These are phyloP conservation scores for Carallia pectinifolia DNA, from an alignment of 345 rosid genomes.

Conservation along the genomic window DNA sequence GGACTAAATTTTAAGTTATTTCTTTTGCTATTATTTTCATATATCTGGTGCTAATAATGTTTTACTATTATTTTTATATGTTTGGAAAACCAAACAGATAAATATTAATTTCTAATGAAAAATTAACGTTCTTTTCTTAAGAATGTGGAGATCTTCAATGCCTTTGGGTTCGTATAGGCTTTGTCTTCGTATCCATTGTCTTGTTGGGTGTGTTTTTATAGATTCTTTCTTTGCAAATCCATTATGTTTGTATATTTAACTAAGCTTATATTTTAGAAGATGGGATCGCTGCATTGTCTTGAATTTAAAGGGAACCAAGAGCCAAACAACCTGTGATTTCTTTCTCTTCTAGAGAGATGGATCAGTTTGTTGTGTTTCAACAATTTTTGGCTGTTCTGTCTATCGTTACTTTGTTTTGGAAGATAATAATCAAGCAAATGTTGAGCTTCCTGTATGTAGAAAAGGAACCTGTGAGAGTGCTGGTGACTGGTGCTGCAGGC, in stretches of 20 bases:
- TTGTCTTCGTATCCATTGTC: slow-evolving; percentile 27
- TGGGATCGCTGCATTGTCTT: slow-evolving; percentile 4
- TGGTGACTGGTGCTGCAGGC: slow-evolving; percentile 87
- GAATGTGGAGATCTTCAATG: slow-evolving; percentile 9
- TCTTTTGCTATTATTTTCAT: too few species aligned
- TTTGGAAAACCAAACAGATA: background rate
- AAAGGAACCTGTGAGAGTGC: slow-evolving; percentile 58
- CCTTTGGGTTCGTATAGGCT: slow-evolving; percentile 10
- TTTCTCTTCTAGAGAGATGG: slow-evolving; percentile 3
- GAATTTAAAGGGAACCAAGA: slow-evolving; percentile 10
- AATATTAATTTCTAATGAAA: background rate
- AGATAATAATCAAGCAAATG: slow-evolving; percentile 57
- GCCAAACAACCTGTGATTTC: slow-evolving; percentile 1
- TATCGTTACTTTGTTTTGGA: slow-evolving; percentile 46
- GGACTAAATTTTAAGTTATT: too few species aligned
- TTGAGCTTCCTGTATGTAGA: slow-evolving; percentile 47
- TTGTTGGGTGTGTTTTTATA: slow-evolving; percentile 2
- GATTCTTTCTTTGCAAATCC: slow-evolving; percentile 11
- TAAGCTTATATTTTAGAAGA: background rate
- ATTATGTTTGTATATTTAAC: background rate
- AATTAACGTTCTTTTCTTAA: slow-evolving; percentile 27
- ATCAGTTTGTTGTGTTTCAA: slow-evolving; percentile 38
- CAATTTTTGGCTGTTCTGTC: slow-evolving; percentile 46
- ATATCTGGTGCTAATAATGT: background rate
- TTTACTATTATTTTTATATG: background rate